phyloP scores from a whole-genome alignment of 768 basidiomycete genomes.

The Dacryopinax primogenitus region DNA sequence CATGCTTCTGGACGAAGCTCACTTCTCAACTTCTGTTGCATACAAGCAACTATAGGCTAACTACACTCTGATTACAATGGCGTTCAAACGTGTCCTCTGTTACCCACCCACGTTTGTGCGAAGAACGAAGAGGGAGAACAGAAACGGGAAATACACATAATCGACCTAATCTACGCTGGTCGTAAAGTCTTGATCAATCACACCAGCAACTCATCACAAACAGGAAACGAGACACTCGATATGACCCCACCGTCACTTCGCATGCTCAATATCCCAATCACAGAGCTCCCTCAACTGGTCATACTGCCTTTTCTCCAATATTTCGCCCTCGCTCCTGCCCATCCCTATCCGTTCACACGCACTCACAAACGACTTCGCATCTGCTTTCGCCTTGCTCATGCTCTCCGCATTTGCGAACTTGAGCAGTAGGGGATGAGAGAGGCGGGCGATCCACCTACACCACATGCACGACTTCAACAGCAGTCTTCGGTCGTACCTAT shows the following conservation, averaged over 20 bases:
- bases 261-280: background rate
- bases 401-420: background rate
- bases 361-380: background rate
- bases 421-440: constrained; percentile 3
- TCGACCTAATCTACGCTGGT: too few relatives aligned
- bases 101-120: too few relatives aligned
- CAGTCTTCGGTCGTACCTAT: background rate
- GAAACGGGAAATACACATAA: too few relatives aligned
- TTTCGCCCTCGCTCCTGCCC: background rate
- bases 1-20: too few relatives aligned
- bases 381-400: background rate
- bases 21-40: too few relatives aligned
- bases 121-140: too few relatives aligned
- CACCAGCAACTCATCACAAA: background rate
- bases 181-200: too few relatives aligned
- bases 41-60: too few relatives aligned
- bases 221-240: background rate
- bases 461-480: background rate
- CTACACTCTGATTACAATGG: too few relatives aligned
- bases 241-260: background rate
- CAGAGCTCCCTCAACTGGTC: background rate
- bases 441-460: background rate
- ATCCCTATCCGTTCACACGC: background rate
- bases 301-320: background rate
- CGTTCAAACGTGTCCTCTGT: too few relatives aligned